Percentiles rank a stretch among this genome's conserved stretches.
Evolutionary conservation across 805 yeast genomes (phyloP).

Genomic region (Saccharomycopsis oosterbeekiorum): DNA sequence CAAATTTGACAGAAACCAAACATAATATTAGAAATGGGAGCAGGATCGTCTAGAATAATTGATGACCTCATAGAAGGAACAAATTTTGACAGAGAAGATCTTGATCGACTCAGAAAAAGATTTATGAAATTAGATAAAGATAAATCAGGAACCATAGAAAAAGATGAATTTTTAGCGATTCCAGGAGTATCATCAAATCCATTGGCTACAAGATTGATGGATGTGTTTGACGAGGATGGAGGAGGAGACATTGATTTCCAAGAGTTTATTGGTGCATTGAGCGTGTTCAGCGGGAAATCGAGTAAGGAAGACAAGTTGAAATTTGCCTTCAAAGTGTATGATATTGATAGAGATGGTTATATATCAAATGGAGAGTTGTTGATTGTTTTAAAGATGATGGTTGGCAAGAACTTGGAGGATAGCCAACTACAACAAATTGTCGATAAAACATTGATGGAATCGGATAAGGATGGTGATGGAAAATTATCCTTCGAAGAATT

Average conservation of each 20-base stretch:
- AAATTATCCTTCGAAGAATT: constrained; percentile 81
- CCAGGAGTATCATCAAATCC: constrained; percentile 93
- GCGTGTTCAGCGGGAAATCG: constrained; percentile 82
- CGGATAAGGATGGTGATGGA: constrained; percentile 83
- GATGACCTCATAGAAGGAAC: constrained; percentile 75
- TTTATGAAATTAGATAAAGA: constrained; percentile 94
- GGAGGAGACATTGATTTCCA: constrained; percentile 92
- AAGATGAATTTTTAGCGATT: constrained; percentile 78
- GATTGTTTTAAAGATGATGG: constrained; percentile 92
- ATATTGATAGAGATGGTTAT: constrained; percentile 89
- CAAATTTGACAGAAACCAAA: not conserved
- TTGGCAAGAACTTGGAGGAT: constrained; percentile 80
- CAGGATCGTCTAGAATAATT: constrained; percentile 47
- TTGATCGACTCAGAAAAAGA: constrained; percentile 81
- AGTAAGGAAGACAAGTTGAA: constrained; percentile 68
- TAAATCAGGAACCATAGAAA: constrained; percentile 85
- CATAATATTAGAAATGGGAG: constrained; percentile 38
- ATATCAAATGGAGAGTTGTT: constrained; percentile 93
- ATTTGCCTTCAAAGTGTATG: constrained; percentile 91
- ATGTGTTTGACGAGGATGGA: constrained; percentile 87
- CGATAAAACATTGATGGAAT: constrained; percentile 93
- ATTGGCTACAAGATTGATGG: constrained; percentile 79
- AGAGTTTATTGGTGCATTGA: constrained; percentile 80
- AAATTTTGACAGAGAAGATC: constrained; percentile 81
- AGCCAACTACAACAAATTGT: constrained; percentile 90